Conservation (phyloP, 1,139 yeast species). For the Neolecta irregularis region DNA sequence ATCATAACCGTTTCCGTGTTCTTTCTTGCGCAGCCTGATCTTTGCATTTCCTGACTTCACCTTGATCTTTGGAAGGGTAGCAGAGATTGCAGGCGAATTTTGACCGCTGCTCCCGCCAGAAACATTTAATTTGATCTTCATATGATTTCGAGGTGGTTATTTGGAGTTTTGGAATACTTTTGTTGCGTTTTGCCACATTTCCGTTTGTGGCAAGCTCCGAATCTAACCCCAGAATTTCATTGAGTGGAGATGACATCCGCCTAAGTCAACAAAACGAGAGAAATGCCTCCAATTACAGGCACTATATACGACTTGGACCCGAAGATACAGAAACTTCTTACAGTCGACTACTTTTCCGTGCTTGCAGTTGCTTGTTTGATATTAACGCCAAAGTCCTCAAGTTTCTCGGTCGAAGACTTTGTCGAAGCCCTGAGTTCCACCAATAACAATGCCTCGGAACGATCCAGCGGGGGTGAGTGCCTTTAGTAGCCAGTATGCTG, state of each 20-base stretch:
- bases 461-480: constrained; percentile 4
- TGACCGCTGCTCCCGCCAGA: too few species aligned
- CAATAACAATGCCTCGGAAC: constrained; percentile 29
- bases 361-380: background rate
- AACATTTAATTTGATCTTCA: too few species aligned
- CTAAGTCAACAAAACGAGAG: too few species aligned
- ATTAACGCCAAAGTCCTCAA: constrained; percentile 28
- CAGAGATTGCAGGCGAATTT: too few species aligned
- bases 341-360: constrained; percentile 30
- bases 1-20: constrained; percentile 92
- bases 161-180: too few species aligned
- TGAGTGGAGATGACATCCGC: too few species aligned
- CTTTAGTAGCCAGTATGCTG: constrained; percentile 1
- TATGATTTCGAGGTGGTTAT: too few species aligned
- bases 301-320: constrained; percentile 62
- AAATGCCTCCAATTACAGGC: too few species aligned
- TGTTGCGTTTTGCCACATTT: too few species aligned
- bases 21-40: constrained; percentile 39
- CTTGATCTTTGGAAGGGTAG: background rate
- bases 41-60: constrained; percentile 46
- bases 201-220: too few species aligned
- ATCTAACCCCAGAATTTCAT: too few species aligned
- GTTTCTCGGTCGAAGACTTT: constrained; percentile 59
- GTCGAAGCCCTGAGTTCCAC: constrained; percentile 69
- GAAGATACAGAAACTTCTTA: constrained; percentile 48